Evolutionary conservation across 2,329 filamentous ascomycete species (phyloP), one percentile per base, ranked within the genome.

Genomic region (Neofusicoccum parvum): DNA sequence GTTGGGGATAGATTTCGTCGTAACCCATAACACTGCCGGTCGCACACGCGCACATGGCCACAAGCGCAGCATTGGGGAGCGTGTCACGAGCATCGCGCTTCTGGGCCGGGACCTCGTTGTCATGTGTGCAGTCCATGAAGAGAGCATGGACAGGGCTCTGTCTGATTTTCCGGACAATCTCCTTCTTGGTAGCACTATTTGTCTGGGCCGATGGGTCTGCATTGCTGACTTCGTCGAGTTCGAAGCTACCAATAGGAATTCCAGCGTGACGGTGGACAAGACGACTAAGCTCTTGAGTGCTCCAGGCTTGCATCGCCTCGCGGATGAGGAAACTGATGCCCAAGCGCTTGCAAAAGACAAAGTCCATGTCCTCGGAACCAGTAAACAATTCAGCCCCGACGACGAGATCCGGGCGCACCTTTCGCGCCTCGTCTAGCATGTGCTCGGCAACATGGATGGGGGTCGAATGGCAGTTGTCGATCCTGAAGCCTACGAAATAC

Each of bases 121-220:
- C 95, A 77, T 99, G 95, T 0, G 96, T 99, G 78, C 96, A 99
- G 76, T 99, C 96, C 93, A 98, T 98, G 79, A 99, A 97, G 0
- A 99, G 82, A 0, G 94, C 95, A 70, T 97, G 94, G 0, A 98
- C 90, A 3, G 94, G 92, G 3, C 88, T 91, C n/a, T 91, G 89
- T 70, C 92, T 92, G 77, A 99, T 94, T 68, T 86, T 90, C 69
- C 90, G 90, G 69, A 97, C 85, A 17, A 91, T 86, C 71, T 94
- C 90, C 41, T 83, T 81, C 37, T 81, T 75, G 34, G 72, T 72
- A 73, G 72, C 67, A 58, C 68, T 59, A 50, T 71, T 71, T 3
- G 75, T 76, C 62, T 78, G 74, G 39, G 27, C 62, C 23, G 70
- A 72, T 11, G 67, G 39, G 66, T 89, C 88, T 2, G 85, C 85